Evolutionary conservation across 2,329 filamentous ascomycete genomes (phyloP), one percentile per base, ranked within the genome.

Genomic region (Ciborinia camelliae): DNA sequence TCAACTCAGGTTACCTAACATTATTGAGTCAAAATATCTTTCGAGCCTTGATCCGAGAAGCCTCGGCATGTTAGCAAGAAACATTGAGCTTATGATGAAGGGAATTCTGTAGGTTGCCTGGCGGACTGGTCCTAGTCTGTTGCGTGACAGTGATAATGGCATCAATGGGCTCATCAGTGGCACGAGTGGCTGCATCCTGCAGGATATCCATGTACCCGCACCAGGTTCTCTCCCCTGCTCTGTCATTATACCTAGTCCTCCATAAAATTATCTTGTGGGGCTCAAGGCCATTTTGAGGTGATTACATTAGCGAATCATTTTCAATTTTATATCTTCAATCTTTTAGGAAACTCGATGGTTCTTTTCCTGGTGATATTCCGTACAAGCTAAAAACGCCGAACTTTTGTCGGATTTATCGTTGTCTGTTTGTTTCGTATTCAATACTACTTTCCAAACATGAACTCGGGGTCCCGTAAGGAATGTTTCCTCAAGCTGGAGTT

Each of bases 381-480:
- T 45, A 57, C 37, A 57, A 32, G 28, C 6, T 43, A 57, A 57
- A 15, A 57, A 57, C 39, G 26, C 54, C 39, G 39, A 57, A 18
- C 15, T 23, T 57, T 57, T 15, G 26, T 57, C 39, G 26, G 26
- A 23, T 57, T 32, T 45, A 57, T 32, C 20, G 4, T 45, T 45
- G 18, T 45, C 39, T 57, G 4, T 45, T 32, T 4, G 14, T 9
- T 45, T 57, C 10, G 26, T 26, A 30, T 43, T 5, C 39, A 32
- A 57, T 45, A 45, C 39, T n/a, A 57, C 54, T 45, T 57, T 45
- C 26, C 26, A 9, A 57, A 57, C 26, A 43, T 20, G 39, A 57
- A 57, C 39, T 57, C 54, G 54, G 54, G 54, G 54, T 57, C 37
- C 54, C 39, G 39, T 32, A 57, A 57, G 26, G 3, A 57, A 43